Conservation (phyloP, 805 yeast species). For the Nakazawaea pomicola region DNA sequence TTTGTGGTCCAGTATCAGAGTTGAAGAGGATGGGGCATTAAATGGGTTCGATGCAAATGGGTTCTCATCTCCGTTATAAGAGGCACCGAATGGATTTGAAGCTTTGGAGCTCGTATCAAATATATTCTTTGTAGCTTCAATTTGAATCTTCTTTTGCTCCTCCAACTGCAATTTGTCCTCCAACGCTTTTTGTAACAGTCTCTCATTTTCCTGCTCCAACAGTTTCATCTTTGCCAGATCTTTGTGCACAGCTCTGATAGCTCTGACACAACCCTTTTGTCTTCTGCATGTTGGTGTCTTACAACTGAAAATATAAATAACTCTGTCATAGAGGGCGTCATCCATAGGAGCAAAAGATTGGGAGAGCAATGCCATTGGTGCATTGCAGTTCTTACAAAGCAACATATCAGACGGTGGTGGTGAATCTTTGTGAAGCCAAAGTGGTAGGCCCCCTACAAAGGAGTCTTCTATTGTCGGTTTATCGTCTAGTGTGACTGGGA, state of each 20-base stretch:
- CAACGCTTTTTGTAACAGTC: constrained; percentile 34
- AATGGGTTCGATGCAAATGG: constrained; percentile 39
- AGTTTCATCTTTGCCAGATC: constrained; percentile 45
- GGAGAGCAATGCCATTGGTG: constrained; percentile 57
- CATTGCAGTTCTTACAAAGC: constrained; percentile 62
- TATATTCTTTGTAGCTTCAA: constrained; percentile 30
- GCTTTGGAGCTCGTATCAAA: constrained; percentile 23
- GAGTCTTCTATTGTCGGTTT: constrained; percentile 55
- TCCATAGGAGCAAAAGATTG: constrained; percentile 83
- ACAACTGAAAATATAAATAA: constrained; percentile 78
- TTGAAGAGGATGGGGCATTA: constrained; percentile 16
- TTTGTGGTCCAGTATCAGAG: constrained; percentile 1
- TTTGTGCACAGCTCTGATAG: constrained; percentile 69
- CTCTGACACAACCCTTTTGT: constrained; percentile 65
- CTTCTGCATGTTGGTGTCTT: constrained; percentile 57
- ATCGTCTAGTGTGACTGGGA: constrained; percentile 45
- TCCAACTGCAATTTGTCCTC: constrained; percentile 40
- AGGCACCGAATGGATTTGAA: constrained; percentile 17
- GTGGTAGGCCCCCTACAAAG: constrained; percentile 74
- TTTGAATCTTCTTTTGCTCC: constrained; percentile 34
- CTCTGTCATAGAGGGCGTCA: constrained; percentile 69
- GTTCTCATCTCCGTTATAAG: constrained; percentile 17
- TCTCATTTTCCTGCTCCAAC: constrained; percentile 32
- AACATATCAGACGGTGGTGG: constrained; percentile 49
- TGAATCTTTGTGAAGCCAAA: constrained; percentile 63